These are phyloP conservation scores for Thelonectria rubi DNA, from an alignment of 2,329 filamentous ascomycete species.

Conservation along the genomic window DNA sequence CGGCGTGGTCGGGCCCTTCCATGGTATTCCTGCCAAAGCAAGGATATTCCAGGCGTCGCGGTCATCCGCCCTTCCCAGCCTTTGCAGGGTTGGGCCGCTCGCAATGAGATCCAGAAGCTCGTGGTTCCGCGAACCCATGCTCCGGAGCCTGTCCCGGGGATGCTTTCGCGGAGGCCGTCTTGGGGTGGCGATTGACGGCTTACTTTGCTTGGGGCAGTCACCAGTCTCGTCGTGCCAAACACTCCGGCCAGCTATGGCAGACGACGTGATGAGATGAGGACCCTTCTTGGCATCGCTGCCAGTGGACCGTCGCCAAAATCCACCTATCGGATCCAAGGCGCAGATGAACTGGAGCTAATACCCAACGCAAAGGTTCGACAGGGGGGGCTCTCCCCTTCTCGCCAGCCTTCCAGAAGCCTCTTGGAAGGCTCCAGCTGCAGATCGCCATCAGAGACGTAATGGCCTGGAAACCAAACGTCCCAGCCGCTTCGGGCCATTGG, in stretches of 20 bases:
- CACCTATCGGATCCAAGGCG: conserved; percentile 40
- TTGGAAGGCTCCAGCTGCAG: conserved; percentile 33
- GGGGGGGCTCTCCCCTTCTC: conserved; percentile 26
- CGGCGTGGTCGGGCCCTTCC: conserved; percentile 20
- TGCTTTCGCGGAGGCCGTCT: conserved; percentile 28
- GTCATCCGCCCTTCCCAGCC: conserved; percentile 18
- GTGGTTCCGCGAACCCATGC: conserved; percentile 25
- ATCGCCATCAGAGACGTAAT: conserved; percentile 26
- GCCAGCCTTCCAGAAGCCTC: conserved; percentile 40
- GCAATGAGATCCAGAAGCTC: conserved; percentile 29
- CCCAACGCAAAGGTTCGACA: conserved; percentile 28
- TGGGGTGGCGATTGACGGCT: conserved; percentile 26
- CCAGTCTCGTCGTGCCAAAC: conserved; percentile 2
- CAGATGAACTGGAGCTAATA: conserved; percentile 15
- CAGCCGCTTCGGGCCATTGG: neutral
- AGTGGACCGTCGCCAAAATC: conserved; percentile 33
- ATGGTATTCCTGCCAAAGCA: conserved; percentile 15
- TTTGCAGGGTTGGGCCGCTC: conserved; percentile 21
- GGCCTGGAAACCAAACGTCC: neutral
- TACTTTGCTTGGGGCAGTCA: conserved; percentile 32
- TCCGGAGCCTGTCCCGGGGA: conserved; percentile 30
- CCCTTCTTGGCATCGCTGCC: conserved; percentile 37
- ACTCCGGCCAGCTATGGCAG: too few relatives aligned
- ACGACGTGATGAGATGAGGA: conserved; percentile 36
- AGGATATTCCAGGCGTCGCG: conserved; percentile 22